Conservation (phyloP, 768 basidiomycete genomes). For the Trametes gibbosa region DNA sequence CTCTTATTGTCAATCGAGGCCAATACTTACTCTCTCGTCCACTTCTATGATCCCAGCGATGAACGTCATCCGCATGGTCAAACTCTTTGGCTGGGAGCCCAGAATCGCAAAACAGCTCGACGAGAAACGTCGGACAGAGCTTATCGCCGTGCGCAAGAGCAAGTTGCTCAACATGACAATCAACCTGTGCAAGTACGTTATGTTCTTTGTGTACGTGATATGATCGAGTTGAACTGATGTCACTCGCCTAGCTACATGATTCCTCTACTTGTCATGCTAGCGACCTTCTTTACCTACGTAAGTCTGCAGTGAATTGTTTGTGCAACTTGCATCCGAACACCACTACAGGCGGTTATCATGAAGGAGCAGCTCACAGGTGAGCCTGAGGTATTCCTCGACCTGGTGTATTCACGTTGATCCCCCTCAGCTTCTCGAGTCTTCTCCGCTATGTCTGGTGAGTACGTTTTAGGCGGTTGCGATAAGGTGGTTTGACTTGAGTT, state of each 20-base stretch:
- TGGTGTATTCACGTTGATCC: background rate
- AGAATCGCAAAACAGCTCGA: slow-evolving; percentile 51
- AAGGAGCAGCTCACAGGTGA: slow-evolving; percentile 35
- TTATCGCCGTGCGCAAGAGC: slow-evolving; percentile 50
- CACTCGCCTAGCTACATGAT: slow-evolving; percentile 45
- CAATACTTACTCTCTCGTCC: background rate
- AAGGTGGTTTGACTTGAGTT: too few species aligned
- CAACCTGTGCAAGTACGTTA: slow-evolving; percentile 40
- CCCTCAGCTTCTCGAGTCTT: slow-evolving; percentile 16
- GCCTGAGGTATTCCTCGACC: background rate
- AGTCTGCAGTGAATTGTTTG: slow-evolving; percentile 14
- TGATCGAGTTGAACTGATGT: too few species aligned
- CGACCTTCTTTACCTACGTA: slow-evolving; percentile 60
- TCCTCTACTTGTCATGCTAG: slow-evolving; percentile 62
- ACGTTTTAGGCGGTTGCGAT: background rate
- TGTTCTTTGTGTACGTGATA: too few species aligned
- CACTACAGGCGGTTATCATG: slow-evolving; percentile 34
- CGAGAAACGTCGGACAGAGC: slow-evolving; percentile 59
- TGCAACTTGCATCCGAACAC: background rate
- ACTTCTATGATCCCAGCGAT: slow-evolving; percentile 37
- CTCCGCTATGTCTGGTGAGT: slow-evolving; percentile 18
- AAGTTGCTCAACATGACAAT: slow-evolving; percentile 50
- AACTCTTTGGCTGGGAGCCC: slow-evolving; percentile 43
- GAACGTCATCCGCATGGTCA: slow-evolving; percentile 42
- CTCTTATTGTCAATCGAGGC: background rate